phyloP scores from a whole-genome alignment of 164 flowering plant genomes.

The Amborella trichopoda region DNA sequence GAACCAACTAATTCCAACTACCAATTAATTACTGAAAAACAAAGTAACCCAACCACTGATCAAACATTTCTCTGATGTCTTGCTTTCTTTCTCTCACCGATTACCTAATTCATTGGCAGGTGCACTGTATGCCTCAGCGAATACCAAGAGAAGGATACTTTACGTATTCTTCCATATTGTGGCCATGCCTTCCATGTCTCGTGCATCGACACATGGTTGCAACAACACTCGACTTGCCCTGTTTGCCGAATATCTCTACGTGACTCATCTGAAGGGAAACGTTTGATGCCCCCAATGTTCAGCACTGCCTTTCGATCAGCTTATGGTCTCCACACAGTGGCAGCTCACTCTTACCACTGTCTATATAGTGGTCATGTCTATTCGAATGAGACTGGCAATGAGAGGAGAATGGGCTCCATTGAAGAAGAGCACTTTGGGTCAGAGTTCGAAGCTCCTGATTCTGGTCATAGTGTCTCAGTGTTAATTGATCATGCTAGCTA shows the following conservation, averaged over 20 bases:
- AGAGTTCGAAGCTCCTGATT: constrained; percentile 22
- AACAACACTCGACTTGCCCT: constrained; percentile 88
- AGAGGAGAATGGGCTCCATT: constrained; percentile 28
- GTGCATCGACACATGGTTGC: constrained; percentile 93
- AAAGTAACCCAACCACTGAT: too few species aligned
- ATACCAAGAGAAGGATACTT: constrained; percentile 52
- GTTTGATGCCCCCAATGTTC: constrained; percentile 62
- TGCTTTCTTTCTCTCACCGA: too few species aligned
- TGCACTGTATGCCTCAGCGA: constrained; percentile 84
- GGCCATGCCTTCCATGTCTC: constrained; percentile 77
- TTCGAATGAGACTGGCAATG: constrained; percentile 22
- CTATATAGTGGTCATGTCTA: constrained; percentile 20
- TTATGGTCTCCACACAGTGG: constrained; percentile 17
- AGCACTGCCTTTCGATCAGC: constrained; percentile 55
- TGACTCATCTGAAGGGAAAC: constrained; percentile 50
- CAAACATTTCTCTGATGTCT: too few species aligned
- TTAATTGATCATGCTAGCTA: constrained; percentile 13
- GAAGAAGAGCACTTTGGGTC: constrained; percentile 29
- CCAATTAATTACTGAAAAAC: too few species aligned
- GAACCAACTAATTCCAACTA: too few species aligned
- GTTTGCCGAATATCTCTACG: constrained; percentile 78
- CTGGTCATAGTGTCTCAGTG: constrained; percentile 18
- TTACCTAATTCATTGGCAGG: constrained; percentile 23
- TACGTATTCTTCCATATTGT: constrained; percentile 82
- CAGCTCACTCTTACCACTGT: constrained; percentile 28